Conservation (phyloP, 2,329 filamentous ascomycete species). For the Thielaviopsis euricoi region DNA sequence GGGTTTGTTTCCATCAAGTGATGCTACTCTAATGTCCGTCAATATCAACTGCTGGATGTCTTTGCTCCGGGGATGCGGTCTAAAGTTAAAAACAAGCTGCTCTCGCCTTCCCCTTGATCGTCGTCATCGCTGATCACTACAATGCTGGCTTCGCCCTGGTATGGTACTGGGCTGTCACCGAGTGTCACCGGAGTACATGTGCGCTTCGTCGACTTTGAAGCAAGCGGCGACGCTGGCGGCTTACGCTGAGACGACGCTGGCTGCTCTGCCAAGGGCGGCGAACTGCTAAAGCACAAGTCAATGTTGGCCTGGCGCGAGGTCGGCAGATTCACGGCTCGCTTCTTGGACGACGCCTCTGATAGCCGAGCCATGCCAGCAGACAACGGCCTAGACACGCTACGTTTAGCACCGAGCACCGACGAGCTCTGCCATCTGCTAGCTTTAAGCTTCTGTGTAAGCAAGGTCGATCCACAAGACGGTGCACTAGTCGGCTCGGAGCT, state of each 20-base stretch:
- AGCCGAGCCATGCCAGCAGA: background rate
- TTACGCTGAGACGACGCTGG: background rate
- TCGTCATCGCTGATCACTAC: conserved; percentile 6
- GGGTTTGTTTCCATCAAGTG: background rate
- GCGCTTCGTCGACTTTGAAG: background rate
- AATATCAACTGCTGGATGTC: background rate
- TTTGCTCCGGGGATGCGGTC: background rate
- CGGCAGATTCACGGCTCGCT: conserved; percentile 1
- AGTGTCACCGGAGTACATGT: background rate
- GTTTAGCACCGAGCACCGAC: background rate
- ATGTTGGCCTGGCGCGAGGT: background rate
- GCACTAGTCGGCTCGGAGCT: background rate
- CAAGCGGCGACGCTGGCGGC: background rate
- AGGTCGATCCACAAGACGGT: background rate
- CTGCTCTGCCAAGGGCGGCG: background rate
- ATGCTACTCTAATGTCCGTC: background rate
- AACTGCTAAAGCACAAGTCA: conserved; percentile 9
- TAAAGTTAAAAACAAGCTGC: background rate
- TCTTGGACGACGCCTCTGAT: background rate
- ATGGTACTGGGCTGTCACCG: background rate
- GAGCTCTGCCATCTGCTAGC: background rate
- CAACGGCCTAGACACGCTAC: background rate
- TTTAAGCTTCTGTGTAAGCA: background rate
- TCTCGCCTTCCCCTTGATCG: background rate
- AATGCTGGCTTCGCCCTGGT: background rate